Evolutionary conservation across 2,329 filamentous ascomycete genomes (phyloP).

Genomic region (Calonectria honghensis): DNA sequence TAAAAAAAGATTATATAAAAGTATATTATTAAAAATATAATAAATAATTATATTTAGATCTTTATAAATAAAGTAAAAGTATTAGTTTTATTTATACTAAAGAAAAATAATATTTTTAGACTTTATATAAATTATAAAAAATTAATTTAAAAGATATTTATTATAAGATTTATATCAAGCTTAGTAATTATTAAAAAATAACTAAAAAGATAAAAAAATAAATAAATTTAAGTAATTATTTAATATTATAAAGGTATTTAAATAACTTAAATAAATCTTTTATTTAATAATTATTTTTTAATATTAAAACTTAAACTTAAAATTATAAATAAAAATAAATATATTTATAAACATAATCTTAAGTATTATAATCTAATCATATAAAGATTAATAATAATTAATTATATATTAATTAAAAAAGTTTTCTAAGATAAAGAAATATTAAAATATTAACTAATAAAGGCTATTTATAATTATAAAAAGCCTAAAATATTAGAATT

Average conservation of each 20-base stretch:
- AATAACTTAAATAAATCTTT: conserved; percentile 24
- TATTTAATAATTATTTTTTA: conserved; percentile 27
- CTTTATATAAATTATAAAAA: too few relatives aligned
- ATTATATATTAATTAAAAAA: conserved; percentile 9
- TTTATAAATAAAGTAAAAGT: too few relatives aligned
- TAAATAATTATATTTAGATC: too few relatives aligned
- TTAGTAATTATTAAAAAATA: too few relatives aligned
- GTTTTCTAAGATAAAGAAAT: conserved; percentile 3
- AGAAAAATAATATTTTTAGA: too few relatives aligned
- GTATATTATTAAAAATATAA: too few relatives aligned
- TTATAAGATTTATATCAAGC: too few relatives aligned
- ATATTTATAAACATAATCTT: neutral
- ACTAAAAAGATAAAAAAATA: neutral
- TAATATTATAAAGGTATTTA: neutral
- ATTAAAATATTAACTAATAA: neutral
- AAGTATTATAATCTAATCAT: neutral
- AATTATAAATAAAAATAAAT: conserved; percentile 3
- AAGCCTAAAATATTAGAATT: conserved; percentile 2
- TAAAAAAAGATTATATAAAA: too few relatives aligned
- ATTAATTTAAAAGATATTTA: too few relatives aligned
- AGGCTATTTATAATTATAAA: conserved; percentile 10
- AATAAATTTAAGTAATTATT: too few relatives aligned
- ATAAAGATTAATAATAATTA: neutral
- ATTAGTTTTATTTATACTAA: too few relatives aligned
- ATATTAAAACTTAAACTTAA: conserved; percentile 23